Evolutionary conservation across 306 rosid species (phyloP).

Genomic region (Cicer chorassanicum): DNA sequence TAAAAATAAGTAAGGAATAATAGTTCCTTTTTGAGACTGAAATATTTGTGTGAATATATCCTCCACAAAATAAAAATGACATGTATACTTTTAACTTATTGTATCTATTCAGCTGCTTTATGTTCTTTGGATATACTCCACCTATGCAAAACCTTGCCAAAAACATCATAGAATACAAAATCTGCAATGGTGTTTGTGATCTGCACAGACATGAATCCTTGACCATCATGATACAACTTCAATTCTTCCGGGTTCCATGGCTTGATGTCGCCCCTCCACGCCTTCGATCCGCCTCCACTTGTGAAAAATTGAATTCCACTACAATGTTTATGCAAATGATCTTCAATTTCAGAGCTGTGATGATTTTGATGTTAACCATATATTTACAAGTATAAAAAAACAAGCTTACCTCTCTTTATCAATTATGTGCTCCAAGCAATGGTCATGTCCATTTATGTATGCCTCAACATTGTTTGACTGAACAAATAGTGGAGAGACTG

Average conservation of each 20-base stretch:
- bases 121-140: conserved; percentile 59
- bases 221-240: conserved; percentile 80
- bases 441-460: conserved; percentile 90
- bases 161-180: conserved; percentile 66
- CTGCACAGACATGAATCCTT: conserved; percentile 83
- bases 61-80: not conserved
- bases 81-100: conserved; percentile 10
- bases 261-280: conserved; percentile 67
- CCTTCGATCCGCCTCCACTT: conserved; percentile 91
- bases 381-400: conserved; percentile 14
- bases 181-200: conserved; percentile 50
- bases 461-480: conserved; percentile 71
- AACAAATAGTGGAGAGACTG: conserved; percentile 27
- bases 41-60: not conserved
- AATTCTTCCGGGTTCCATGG: conserved; percentile 50
- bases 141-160: conserved; percentile 63
- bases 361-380: conserved; percentile 15
- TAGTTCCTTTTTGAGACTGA: not conserved
- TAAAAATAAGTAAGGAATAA: not conserved
- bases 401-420: conserved; percentile 57
- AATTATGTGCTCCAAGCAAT: conserved; percentile 76
- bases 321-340: conserved; percentile 37
- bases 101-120: conserved; percentile 12
- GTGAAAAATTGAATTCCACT: conserved; percentile 75
- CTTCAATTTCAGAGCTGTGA: conserved; percentile 31